Evolutionary conservation across 345 rosid genomes (phyloP).

Genomic region (Arabis alpina): DNA sequence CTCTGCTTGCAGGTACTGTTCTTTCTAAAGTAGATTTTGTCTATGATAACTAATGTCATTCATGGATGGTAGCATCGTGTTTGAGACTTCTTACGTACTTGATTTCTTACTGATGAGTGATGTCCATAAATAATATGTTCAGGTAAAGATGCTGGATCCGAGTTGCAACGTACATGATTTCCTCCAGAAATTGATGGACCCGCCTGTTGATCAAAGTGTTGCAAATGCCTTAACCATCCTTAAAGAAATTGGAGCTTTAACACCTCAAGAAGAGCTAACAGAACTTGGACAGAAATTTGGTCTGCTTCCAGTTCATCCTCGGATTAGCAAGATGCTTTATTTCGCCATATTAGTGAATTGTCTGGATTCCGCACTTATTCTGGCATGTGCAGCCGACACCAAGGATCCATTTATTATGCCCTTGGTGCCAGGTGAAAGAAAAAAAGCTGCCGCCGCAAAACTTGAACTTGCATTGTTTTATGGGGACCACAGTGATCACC

Average conservation of each 20-base stretch:
- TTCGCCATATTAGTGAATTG: conserved; percentile 89
- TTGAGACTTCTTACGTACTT: conserved; percentile 24
- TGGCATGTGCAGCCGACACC: conserved; percentile 89
- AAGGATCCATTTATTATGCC: conserved; percentile 87
- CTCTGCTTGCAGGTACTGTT: conserved; percentile 85
- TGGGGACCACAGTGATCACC: conserved; percentile 85
- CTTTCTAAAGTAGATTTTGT: conserved; percentile 3
- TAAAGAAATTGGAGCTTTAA: conserved; percentile 83
- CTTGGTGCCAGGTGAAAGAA: conserved; percentile 64
- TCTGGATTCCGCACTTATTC: conserved; percentile 90
- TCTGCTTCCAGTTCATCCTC: conserved; percentile 87
- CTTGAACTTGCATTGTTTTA: conserved; percentile 77
- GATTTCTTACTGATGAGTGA: conserved; percentile 33
- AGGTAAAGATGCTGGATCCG: conserved; percentile 90
- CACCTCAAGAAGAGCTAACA: conserved; percentile 77
- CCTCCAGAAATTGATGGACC: conserved; percentile 82
- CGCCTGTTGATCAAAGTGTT: conserved; percentile 79
- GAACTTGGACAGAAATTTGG: conserved; percentile 90
- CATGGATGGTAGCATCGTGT: conserved; percentile 25
- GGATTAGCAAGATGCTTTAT: conserved; percentile 90
- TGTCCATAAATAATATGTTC: conserved; percentile 31
- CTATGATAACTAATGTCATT: neutral
- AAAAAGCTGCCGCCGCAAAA: conserved; percentile 70
- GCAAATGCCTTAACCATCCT: conserved; percentile 71
- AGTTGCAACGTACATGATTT: conserved; percentile 61